Evolutionary conservation across 352 stramenopile species (phyloP).

Genomic region (Phytophthora citrophthora): DNA sequence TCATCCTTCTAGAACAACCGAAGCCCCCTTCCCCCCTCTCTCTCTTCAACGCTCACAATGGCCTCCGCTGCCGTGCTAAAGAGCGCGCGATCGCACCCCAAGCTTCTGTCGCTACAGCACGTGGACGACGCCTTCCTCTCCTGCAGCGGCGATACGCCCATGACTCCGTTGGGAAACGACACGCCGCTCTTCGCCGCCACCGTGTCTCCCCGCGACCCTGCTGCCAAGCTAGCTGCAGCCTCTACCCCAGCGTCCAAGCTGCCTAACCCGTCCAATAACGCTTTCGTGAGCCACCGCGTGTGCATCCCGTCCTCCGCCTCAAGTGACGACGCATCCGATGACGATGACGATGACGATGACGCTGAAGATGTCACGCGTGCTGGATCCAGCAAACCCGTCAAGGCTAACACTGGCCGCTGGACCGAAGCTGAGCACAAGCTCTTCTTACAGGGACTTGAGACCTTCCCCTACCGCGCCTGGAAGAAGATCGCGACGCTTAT

Average conservation of each 20-base stretch:
- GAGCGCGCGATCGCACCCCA: constrained; percentile 43
- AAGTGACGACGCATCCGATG: constrained; percentile 40
- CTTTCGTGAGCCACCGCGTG: constrained; percentile 37
- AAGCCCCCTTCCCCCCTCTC: constrained; percentile 17
- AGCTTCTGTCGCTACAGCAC: constrained; percentile 60
- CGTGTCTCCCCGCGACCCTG: constrained; percentile 63
- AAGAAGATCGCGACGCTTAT: constrained; percentile 95
- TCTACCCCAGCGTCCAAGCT: constrained; percentile 15
- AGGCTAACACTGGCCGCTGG: constrained; percentile 87
- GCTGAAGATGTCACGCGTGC: constrained; percentile 18
- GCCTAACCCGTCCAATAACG: not conserved
- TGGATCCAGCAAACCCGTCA: constrained; percentile 37
- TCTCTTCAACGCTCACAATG: constrained; percentile 39
- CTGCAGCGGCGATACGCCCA: constrained; percentile 38
- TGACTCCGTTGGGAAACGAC: constrained; percentile 52
- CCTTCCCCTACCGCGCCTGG: constrained; percentile 87
- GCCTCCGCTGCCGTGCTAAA: constrained; percentile 45
- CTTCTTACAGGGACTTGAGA: constrained; percentile 87
- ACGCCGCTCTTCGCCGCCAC: constrained; percentile 33
- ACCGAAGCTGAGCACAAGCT: constrained; percentile 89
- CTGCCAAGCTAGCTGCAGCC: constrained; percentile 47
- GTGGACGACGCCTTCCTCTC: constrained; percentile 41
- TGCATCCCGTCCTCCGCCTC: constrained; percentile 31
- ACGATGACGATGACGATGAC: constrained; percentile 48
- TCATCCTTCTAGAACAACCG: constrained; percentile 42